These are phyloP conservation scores for Cylindricascospora bacillispora DNA, from an alignment of 1,139 yeast species.

Conservation along the genomic window DNA sequence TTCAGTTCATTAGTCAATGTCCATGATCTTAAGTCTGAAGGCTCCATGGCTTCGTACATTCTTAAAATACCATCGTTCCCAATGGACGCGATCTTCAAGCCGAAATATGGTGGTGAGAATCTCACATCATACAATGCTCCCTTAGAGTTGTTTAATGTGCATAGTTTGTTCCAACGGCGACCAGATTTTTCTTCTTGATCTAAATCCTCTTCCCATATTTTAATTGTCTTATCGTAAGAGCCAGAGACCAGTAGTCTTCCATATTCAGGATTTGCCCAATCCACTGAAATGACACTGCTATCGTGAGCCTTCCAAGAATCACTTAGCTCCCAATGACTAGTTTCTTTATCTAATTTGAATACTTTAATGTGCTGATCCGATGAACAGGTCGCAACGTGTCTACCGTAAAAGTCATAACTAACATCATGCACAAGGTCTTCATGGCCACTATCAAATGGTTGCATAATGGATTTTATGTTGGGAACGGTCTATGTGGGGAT, in stretches of 20 bases:
- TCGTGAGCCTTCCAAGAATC: constrained; percentile 96
- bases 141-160: constrained; percentile 68
- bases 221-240: constrained; percentile 79
- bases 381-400: constrained; percentile 80
- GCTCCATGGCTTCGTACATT: constrained; percentile 80
- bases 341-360: constrained; percentile 52
- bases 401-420: constrained; percentile 82
- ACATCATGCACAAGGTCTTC: constrained; percentile 85
- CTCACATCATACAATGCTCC: constrained; percentile 86
- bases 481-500: constrained; percentile 2
- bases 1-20: constrained; percentile 58
- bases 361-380: constrained; percentile 87
- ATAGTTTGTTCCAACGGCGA: constrained; percentile 65
- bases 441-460: constrained; percentile 74
- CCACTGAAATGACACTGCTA: constrained; percentile 64
- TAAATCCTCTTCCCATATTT: constrained; percentile 82
- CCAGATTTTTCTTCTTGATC: constrained; percentile 68
- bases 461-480: constrained; percentile 1
- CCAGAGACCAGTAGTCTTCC: constrained; percentile 81
- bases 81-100: constrained; percentile 72
- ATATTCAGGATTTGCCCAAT: constrained; percentile 93
- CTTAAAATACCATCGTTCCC: constrained; percentile 85
- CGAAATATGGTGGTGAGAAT: constrained; percentile 80
- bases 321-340: constrained; percentile 57
- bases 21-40: constrained; percentile 78